Evolutionary conservation across 2,329 filamentous ascomycete species (phyloP), one percentile per base, ranked within the genome.

Genomic region (Trichoderma pleuroti): DNA sequence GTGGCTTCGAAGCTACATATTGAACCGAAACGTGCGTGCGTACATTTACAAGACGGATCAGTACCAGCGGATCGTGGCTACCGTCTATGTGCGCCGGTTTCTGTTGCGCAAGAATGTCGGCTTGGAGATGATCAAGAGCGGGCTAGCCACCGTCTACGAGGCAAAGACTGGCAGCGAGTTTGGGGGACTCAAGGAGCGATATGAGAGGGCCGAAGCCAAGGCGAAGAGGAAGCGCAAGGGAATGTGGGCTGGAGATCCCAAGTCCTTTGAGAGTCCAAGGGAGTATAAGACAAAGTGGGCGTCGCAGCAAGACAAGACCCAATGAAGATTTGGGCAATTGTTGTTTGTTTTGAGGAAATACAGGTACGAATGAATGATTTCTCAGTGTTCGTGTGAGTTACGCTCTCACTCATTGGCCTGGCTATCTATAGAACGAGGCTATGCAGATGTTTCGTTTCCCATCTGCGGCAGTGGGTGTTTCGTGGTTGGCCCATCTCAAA

Each of bases 121-220:
- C 4, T 82, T 94, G 72, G 92, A 97, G 80, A 97, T 99, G 94
- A 82, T 99, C 72, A 92, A 90, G 82, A 86, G 84, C 26, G 96
- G 96, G 0, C 82, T 97, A 73, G 96, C 95, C 52, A 97, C 93
- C 3, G 91, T 96, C 4, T 99, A 98, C 79, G 96, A 98, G 82
- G 95, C 93, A 32, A 98, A 97, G 81, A 87, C 86, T 6, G 96
- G 95, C 4, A 91, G 89, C 24, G 96, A 98, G 78, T 99, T 96
- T 84, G 96, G 96, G 28, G 89, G 90, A 0, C 84, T 87, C 70
- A 88, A 90, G 75, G 82, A 84, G 61, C 80, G 85, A 72, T 95
- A 95, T 78, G 86, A 88, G 73, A 85, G 83, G 72, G 90, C 90
- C 7, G 90, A 94, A 81, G 85, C 84, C 60, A 84, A 84, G 79